phyloP scores from a whole-genome alignment of 1,284 basidiomycete genomes.

The Moesziomyces parantarcticus region DNA sequence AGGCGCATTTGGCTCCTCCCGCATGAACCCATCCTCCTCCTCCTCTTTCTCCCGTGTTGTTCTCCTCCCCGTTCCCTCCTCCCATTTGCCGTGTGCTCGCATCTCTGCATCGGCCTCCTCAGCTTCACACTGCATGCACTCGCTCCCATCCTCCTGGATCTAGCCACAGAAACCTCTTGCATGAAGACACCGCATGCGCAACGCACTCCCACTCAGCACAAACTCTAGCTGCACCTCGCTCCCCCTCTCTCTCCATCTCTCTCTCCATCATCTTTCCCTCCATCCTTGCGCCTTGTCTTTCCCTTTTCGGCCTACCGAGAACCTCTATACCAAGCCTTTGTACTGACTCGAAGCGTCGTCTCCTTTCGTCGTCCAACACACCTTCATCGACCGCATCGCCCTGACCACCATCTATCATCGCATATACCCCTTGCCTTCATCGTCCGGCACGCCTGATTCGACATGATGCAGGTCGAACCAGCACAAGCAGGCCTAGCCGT shows the following conservation, averaged over 20 bases:
- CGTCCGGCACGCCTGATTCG: background rate
- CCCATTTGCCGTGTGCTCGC: constrained; percentile 4
- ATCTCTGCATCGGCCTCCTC: background rate
- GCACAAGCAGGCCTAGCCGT: constrained; percentile 3
- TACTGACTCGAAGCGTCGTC: background rate
- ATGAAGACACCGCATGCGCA: too few species aligned
- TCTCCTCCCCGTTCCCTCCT: constrained; percentile 10
- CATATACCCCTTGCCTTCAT: background rate
- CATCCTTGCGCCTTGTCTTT: constrained; percentile 14
- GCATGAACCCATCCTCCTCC: constrained; percentile 7
- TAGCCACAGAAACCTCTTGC: too few species aligned
- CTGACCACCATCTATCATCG: constrained; percentile 7
- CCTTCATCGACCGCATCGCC: background rate
- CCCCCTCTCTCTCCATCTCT: too few species aligned
- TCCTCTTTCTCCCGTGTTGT: constrained; percentile 18
- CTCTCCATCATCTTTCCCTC: constrained; percentile 4
- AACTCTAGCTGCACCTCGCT: too few species aligned
- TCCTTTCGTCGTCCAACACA: background rate
- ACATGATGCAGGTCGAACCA: constrained; percentile 33
- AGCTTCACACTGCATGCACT: too few species aligned
- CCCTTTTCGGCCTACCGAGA: constrained; percentile 5
- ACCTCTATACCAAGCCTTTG: constrained; percentile 4
- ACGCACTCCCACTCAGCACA: too few species aligned
- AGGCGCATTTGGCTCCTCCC: background rate
- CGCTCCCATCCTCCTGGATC: too few species aligned